A percentile compares a stretch with the other conserved stretches of the same genome.
These are phyloP conservation scores for Hippophae gyantsensis DNA, from an alignment of 306 rosid genomes.

Conservation along the genomic window DNA sequence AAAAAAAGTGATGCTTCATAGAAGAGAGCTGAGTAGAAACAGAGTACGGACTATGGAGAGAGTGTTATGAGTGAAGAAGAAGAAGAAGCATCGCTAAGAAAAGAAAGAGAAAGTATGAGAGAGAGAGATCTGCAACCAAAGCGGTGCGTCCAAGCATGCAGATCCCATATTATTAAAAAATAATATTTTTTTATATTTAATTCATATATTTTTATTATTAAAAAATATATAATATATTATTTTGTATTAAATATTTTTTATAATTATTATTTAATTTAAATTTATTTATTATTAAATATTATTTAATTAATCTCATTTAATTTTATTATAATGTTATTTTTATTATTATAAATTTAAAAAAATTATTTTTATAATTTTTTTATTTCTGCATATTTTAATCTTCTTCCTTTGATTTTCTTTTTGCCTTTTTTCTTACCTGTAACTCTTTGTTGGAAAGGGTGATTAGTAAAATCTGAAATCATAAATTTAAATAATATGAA, in stretches of 20 bases:
- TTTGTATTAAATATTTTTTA: no score
- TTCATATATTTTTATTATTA: no score
- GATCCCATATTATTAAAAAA: background rate
- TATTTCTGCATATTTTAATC: background rate
- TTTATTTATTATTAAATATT: no score
- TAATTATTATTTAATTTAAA: no score
- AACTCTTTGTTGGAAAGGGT: no score
- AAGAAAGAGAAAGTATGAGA: slow-evolving; percentile 12
- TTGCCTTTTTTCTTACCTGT: background rate
- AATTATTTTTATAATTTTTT: background rate
- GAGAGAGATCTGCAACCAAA: slow-evolving; percentile 59
- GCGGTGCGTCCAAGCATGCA: slow-evolving; percentile 76
- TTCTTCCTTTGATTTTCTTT: background rate
- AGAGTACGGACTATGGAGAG: background rate
- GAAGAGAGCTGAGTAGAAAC: background rate
- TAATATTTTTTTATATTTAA: no score
- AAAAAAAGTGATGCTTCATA: slow-evolving; percentile 38
- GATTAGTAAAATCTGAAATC: no score
- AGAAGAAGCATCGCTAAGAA: background rate
- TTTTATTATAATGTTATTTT: background rate
- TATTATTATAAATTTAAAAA: no score
- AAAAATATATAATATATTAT: no score
- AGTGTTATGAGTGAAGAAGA: background rate
- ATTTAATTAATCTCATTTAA: background rate
- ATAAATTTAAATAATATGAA: no score